Base-by-base conservation (phyloP, 2,329 filamentous ascomycete genomes). In the Trichoderma sp. region DNA sequence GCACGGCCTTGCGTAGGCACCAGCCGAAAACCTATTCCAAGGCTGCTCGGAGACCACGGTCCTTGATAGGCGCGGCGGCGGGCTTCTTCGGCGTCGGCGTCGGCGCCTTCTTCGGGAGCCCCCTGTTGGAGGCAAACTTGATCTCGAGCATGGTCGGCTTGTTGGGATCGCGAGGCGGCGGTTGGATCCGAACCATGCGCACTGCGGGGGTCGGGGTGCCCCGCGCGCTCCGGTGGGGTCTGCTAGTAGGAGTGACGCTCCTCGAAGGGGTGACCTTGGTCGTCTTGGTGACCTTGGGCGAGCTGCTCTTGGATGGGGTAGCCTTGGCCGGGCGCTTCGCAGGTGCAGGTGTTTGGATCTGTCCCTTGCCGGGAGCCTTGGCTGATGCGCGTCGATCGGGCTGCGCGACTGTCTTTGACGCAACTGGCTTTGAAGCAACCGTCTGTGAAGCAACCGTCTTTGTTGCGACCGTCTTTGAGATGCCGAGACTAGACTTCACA, bases 11-110 rank as follows among this genome's bases (percentile, higher is more conserved):
- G 50, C 26, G 48, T 28, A 52, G 57, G 61, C 39, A 66, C 48
- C 63, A 48, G 62, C 67, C 60, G 67, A 68, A 68, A 68, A 60
- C 26, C 63, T 68, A 68, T 66, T 66, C 64, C 67, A 68, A 66
- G 54, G 58, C 45, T 60, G 64, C 51, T 56, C 62, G 65, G 44
- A 61, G 34, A 15, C 50, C 48, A 34, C 54, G 56, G 14, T 55
- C 54, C 30, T 60, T 65, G 56, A 61, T 61, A 19, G 63, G 57
- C 15, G 26, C 28, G 14, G 56, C 47, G 50, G 50, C 34, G 30
- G 54, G 45, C 4, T 50, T 58, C n/a, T 41, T 57, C 34, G 9
- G 52, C 7, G 7, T n/a, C 41, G 24, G 44, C 7, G 28, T 48
- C 15, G 44, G 34, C 7, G 28, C 43, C 15, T 24, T 26, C n/a